A percentile compares a stretch with the other conserved stretches of the same genome.
Conservation (phyloP, 2,329 filamentous ascomycete species). For the Tolypocladium pustulatum region DNA sequence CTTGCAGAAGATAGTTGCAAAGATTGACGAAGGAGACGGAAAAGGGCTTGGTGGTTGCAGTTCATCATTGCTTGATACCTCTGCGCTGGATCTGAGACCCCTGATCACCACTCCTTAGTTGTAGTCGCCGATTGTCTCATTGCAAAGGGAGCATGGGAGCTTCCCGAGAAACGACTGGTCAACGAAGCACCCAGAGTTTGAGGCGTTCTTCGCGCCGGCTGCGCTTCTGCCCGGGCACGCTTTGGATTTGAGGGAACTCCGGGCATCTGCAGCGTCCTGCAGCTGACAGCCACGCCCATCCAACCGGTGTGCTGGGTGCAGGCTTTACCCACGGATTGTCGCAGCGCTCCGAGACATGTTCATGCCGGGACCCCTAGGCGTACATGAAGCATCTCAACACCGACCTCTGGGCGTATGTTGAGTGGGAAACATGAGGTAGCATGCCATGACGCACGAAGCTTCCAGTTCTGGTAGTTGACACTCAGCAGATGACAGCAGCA, state of each 20-base stretch:
- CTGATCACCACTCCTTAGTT: neutral
- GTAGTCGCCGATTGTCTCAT: neutral
- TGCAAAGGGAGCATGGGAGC: neutral
- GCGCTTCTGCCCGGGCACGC: neutral
- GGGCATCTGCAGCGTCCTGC: neutral
- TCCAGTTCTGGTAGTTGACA: neutral
- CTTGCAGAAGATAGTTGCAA: neutral
- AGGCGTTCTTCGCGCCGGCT: neutral
- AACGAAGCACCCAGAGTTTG: neutral
- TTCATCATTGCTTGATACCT: neutral
- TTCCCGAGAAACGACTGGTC: neutral
- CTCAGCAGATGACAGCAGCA: neutral
- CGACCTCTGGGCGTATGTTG: neutral
- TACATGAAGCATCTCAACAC: neutral
- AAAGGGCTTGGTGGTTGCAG: neutral
- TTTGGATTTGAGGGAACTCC: neutral
- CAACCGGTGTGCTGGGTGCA: neutral
- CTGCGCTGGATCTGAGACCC: neutral
- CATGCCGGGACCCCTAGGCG: neutral
- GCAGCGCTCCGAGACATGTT: neutral
- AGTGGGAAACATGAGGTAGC: neutral
- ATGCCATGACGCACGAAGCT: neutral
- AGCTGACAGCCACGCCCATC: neutral
- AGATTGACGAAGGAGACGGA: too few relatives aligned
- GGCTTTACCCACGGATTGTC: neutral